Base-by-base conservation (phyloP, 177 flowering plant genomes). In the Vitis hybrid region DNA sequence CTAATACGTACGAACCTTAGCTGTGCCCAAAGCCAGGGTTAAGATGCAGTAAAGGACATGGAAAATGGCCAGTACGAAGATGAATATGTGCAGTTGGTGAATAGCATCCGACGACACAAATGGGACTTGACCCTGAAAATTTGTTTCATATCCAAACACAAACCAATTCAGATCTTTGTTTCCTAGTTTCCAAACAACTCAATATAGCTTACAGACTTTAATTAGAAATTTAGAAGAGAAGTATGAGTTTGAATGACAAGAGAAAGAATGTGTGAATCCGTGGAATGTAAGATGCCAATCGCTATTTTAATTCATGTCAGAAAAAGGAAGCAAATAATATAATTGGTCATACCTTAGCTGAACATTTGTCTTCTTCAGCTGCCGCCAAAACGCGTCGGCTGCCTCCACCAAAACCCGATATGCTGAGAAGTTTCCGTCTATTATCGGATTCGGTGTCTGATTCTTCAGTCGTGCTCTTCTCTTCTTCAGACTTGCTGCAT, bases 31-130 rank as follows among this genome's bases (percentile, higher is more conserved):
- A 35, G 84, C 88, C 87, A 86, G n/a, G n/a, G 94, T 90, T 46
- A 79, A 13, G 10, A 88, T 66, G 63, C 94, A 87, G 21, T 90
- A 88, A 58, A 89, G 82, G 9, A 92, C 85, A 18, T 90, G 97
- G 55, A 71, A 83, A 59, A 90, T 58, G 1, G 94, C 92, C 64
- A 92, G 69, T 4, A 83, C 83, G 60, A 84, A 88, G 54, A 88
- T 88, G 83, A 88, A 88, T 56, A 88, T 88, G 68, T 88, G 91
- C 1, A 88, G 85, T 46, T 86, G 90, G 49, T 84, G 85, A 3
- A 88, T 81, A 1, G 85, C 91, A 57, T 82, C 83, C 1, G 76
- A 4, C 0, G 91, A 88, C 35, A 86, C 73, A 15, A 88, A 73
- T 21, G 91, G 65, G 0, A 83, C 88, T 74, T 86, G 79, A 2